phyloP scores from a whole-genome alignment of 345 rosid species.

The Populus simonii region DNA sequence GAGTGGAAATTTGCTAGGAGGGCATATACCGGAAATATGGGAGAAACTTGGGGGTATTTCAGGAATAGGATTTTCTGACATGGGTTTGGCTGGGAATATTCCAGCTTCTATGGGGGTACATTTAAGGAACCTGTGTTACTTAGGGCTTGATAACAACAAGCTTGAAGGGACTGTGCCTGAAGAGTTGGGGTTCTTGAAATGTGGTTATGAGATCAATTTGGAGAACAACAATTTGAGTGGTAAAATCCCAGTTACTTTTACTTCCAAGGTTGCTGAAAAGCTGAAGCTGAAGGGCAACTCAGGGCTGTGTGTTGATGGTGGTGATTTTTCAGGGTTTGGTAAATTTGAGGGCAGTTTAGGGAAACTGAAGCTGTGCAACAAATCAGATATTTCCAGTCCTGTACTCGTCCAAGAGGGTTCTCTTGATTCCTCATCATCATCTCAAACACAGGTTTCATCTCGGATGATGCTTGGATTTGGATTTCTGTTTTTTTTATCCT shows the following conservation, averaged over 20 bases:
- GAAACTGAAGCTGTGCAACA: conserved; percentile 30
- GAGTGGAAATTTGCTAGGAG: conserved; percentile 67
- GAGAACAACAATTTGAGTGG: conserved; percentile 69
- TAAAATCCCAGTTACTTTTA: conserved; percentile 40
- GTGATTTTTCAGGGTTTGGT: background rate
- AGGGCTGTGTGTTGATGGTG: conserved; percentile 34
- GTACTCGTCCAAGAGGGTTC: conserved; percentile 13
- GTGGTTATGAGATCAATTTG: conserved; percentile 47
- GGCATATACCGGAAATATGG: conserved; percentile 61
- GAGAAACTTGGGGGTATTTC: conserved; percentile 41
- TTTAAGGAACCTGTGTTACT: conserved; percentile 37
- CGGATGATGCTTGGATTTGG: conserved; percentile 20
- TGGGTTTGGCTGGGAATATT: conserved; percentile 50
- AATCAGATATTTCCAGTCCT: conserved; percentile 22
- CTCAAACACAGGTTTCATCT: conserved; percentile 9
- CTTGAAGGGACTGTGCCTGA: conserved; percentile 54
- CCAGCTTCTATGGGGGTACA: conserved; percentile 52
- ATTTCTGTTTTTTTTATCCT: conserved; percentile 8
- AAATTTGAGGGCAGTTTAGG: conserved; percentile 15
- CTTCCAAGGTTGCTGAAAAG: conserved; percentile 40
- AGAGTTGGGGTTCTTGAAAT: conserved; percentile 43
- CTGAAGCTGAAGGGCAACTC: conserved; percentile 53
- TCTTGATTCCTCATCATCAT: conserved; percentile 4
- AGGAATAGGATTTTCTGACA: conserved; percentile 54
- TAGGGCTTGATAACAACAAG: conserved; percentile 57